phyloP scores from a whole-genome alignment of 129 eudicot genomes.

The Saussurea involucrata region DNA sequence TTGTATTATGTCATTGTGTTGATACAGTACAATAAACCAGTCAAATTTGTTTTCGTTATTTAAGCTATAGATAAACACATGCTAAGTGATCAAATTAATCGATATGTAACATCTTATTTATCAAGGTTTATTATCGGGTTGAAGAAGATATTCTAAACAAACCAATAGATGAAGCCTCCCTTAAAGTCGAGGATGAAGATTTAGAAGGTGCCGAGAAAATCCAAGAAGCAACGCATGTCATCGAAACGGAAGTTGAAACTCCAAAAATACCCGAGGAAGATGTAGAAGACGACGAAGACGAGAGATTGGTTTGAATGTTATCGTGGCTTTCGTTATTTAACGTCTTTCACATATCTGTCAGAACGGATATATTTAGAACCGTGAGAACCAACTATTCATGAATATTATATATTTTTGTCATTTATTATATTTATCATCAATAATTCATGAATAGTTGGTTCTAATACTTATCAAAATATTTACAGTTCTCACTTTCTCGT shows the following conservation, averaged over 20 bases:
- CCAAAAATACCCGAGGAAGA: background rate
- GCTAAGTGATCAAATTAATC: background rate
- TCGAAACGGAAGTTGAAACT: constrained; percentile 15
- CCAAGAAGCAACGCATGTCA: constrained; percentile 20
- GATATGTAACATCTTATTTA: background rate
- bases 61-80: too few relatives aligned
- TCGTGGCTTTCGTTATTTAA: background rate
- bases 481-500: too few relatives aligned
- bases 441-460: too few relatives aligned
- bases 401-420: too few relatives aligned
- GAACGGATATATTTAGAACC: background rate
- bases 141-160: constrained; percentile 53
- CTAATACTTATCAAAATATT: too few relatives aligned
- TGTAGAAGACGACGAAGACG: constrained; percentile 19
- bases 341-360: background rate
- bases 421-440: too few relatives aligned
- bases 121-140: constrained; percentile 75
- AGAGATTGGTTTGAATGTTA: constrained; percentile 1
- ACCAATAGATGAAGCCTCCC: background rate
- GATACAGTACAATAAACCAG: background rate
- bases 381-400: background rate
- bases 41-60: background rate
- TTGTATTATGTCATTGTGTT: background rate
- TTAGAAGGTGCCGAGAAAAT: constrained; percentile 11
- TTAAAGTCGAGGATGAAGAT: background rate